Evolutionary conservation across 2,329 filamentous ascomycete genomes (phyloP), one percentile per base, ranked within the genome.

Genomic region (Proliferodiscus dingleyae): DNA sequence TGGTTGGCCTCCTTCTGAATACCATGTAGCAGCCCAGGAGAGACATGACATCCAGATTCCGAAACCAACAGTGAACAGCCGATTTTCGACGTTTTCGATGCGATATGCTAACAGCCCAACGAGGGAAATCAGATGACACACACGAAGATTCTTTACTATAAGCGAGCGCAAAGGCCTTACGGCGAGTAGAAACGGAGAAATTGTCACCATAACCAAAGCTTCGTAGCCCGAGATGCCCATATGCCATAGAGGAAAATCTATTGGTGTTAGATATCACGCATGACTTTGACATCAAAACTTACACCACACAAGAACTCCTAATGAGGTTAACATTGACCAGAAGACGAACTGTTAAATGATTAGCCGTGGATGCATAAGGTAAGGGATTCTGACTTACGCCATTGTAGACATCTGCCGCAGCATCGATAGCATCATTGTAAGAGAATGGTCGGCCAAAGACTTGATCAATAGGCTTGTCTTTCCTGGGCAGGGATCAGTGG

Each of bases 181-280:
- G 18, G 75, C 81, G 34, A 98, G 80, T 16, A 97, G 66, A 30
- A 90, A 73, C 0, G 93, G 93, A 4, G 90, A 87, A 41, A 91
- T 67, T 3, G 88, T 91, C 40, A 78, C 80, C 81, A 97, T 85
- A 61, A 98, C 83, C 55, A 95, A 75, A 34, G 83, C 85, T 68
- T 98, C 93, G 63, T 93, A 98, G 52, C 93, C 93, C 3, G 91
- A 97, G 50, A 98, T 94, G 22, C 93, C 93, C 93, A 98, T 98
- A 65, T 96, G 82, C 93, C 93, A 98, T 9, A 98, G 78, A 11
- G 93, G 93, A 65, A 98, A 98, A 67, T 94, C 85, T 89, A 52
- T 28, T 13, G 33, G 34, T 37, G 36, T 57, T 43, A 56, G 45
- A 23, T 22, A n/a, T 26, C 29, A 18, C 34, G 34, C 26, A 29